Evolutionary conservation across 2,329 filamentous ascomycete genomes (phyloP).

Genomic region (Phaeosphaeria sp.): DNA sequence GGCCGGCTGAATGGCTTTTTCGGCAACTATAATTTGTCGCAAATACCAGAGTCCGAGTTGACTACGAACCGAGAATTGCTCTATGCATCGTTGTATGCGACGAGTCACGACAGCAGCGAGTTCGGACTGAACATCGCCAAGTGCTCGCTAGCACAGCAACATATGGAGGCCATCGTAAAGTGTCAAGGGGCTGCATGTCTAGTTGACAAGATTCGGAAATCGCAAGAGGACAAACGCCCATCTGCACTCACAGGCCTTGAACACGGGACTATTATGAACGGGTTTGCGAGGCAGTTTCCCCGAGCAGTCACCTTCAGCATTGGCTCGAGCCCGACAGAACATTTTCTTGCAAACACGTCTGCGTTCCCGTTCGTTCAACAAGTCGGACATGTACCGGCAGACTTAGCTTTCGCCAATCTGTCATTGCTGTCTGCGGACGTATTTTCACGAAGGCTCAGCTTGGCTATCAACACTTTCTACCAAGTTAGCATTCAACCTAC

Average conservation of each 20-base stretch:
- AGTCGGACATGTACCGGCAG: not conserved
- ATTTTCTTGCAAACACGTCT: constrained; percentile 27
- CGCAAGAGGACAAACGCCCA: constrained; percentile 21
- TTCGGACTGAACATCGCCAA: constrained; percentile 20
- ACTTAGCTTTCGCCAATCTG: constrained; percentile 19
- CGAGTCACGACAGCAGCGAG: not conserved
- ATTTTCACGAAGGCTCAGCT: constrained; percentile 30
- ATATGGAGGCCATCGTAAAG: constrained; percentile 29
- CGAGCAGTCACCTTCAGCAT: constrained; percentile 6
- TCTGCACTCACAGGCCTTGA: constrained; percentile 26
- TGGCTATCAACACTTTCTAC: constrained; percentile 41
- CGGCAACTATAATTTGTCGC: constrained; percentile 22
- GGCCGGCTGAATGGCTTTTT: constrained; percentile 28
- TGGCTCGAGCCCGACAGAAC: constrained; percentile 33
- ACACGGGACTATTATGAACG: constrained; percentile 8
- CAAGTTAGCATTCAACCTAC: constrained; percentile 34
- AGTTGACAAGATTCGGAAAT: constrained; percentile 20
- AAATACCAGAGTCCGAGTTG: constrained; percentile 5
- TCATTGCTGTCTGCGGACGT: constrained; percentile 11
- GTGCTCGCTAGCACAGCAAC: constrained; percentile 27
- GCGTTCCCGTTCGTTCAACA: constrained; percentile 24
- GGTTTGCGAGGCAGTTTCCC: constrained; percentile 20
- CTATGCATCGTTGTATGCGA: constrained; percentile 20
- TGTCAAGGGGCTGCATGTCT: constrained; percentile 22
- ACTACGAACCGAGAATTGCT: constrained; percentile 11